A percentile compares a stretch with the other conserved stretches of the same genome.
phyloP scores from a whole-genome alignment of 78 protist genomes.

The Pigoraptor vietnamica region DNA sequence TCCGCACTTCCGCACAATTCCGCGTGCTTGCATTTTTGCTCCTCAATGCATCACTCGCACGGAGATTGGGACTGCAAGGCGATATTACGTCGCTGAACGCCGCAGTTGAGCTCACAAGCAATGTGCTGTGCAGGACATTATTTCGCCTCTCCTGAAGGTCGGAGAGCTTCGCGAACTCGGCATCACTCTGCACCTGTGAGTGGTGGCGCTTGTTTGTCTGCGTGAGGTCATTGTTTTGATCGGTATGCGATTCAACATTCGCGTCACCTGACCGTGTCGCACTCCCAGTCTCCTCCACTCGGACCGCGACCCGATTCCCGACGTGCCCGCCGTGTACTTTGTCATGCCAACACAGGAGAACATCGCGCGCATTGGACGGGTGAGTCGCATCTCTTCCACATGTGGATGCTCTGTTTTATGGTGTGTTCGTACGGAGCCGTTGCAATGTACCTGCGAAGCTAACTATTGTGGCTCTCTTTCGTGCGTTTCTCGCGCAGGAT shows the following conservation, averaged over 20 bases:
- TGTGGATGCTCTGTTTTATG: not conserved
- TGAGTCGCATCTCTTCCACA: not conserved
- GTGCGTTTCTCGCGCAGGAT: not conserved
- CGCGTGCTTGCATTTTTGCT: too few relatives aligned
- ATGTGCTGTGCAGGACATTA: constrained; percentile 42
- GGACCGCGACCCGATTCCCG: constrained; percentile 76
- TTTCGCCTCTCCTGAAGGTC: constrained; percentile 72
- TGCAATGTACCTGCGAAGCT: not conserved
- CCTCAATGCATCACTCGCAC: too few relatives aligned
- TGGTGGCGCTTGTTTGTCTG: not conserved
- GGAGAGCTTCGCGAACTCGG: constrained; percentile 79
- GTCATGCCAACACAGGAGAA: constrained; percentile 79
- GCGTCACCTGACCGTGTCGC: not conserved
- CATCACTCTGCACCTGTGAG: constrained; percentile 65
- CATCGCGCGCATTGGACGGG: constrained; percentile 50
- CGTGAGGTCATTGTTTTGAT: not conserved
- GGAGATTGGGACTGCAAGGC: too few relatives aligned
- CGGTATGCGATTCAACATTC: too few relatives aligned
- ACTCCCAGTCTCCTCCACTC: constrained; percentile 42
- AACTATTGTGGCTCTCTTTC: not conserved
- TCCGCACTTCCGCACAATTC: too few relatives aligned
- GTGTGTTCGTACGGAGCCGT: not conserved
- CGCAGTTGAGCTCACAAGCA: too few relatives aligned
- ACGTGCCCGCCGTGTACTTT: constrained; percentile 90
- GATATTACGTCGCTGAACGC: too few relatives aligned